These are phyloP conservation scores for Vigna angularis DNA, from an alignment of 306 rosid genomes.

Conservation along the genomic window DNA sequence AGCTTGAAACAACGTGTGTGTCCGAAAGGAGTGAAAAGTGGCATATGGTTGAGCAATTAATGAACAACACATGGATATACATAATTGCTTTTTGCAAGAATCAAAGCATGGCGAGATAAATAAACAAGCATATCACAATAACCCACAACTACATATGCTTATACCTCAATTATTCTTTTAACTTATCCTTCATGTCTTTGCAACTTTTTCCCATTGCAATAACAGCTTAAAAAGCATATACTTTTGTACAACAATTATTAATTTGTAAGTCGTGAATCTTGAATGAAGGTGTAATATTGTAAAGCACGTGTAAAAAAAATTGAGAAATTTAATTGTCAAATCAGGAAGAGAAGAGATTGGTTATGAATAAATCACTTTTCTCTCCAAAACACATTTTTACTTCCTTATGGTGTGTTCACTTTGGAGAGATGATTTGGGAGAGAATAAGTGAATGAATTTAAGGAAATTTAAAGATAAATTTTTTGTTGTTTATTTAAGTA, in stretches of 20 bases:
- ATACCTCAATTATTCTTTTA: constrained; percentile 33
- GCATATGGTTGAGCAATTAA: neutral
- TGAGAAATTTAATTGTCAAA: too few species aligned
- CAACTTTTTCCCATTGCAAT: neutral
- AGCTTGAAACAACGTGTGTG: neutral
- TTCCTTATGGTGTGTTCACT: too few species aligned
- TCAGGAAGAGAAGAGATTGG: too few species aligned
- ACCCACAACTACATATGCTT: constrained; percentile 32
- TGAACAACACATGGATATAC: neutral
- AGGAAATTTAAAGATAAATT: too few species aligned
- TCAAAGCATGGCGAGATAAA: neutral
- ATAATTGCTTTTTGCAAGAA: constrained; percentile 15
- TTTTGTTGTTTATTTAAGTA: too few species aligned
- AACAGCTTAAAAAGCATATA: neutral
- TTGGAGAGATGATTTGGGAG: too few species aligned
- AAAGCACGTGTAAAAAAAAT: too few species aligned
- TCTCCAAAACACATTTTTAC: too few species aligned
- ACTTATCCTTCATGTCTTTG: constrained; percentile 41
- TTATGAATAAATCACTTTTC: too few species aligned
- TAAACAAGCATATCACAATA: constrained; percentile 33
- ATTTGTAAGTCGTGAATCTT: neutral
- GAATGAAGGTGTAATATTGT: too few species aligned
- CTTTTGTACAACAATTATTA: constrained; percentile 32
- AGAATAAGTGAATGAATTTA: too few species aligned
- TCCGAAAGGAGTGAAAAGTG: neutral